Percentiles rank a stretch among this genome's conserved stretches.
phyloP scores from a whole-genome alignment of 352 stramenopile genomes.

The Aphanomyces euteiches region DNA sequence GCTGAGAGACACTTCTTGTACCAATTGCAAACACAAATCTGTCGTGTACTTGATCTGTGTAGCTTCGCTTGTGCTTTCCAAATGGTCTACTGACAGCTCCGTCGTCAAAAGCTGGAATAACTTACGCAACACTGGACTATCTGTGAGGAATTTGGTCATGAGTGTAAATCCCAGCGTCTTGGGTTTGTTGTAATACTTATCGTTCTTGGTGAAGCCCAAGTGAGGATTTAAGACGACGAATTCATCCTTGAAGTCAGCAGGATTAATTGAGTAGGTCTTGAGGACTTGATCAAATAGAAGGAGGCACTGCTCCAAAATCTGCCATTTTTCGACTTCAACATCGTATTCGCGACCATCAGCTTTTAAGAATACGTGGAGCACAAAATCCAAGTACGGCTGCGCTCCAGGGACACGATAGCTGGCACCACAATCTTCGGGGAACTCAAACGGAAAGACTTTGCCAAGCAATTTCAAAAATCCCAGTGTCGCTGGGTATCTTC shows the following conservation, averaged over 20 bases:
- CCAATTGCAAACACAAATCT: constrained; percentile 19
- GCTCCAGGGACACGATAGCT: constrained; percentile 56
- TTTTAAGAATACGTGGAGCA: constrained; percentile 78
- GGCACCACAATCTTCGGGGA: constrained; percentile 14
- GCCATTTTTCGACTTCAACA: constrained; percentile 79
- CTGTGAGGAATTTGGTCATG: constrained; percentile 16
- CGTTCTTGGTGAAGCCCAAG: constrained; percentile 4
- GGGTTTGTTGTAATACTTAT: constrained; percentile 16
- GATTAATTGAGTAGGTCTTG: not conserved
- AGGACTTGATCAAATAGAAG: constrained; percentile 48
- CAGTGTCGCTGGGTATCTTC: constrained; percentile 71
- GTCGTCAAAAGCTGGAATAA: constrained; percentile 9
- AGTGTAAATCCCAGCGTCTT: constrained; percentile 15
- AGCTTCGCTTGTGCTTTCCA: constrained; percentile 7
- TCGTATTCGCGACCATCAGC: constrained; percentile 82
- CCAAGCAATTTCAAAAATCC: constrained; percentile 71
- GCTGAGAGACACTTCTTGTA: constrained; percentile 11
- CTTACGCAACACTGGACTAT: constrained; percentile 8
- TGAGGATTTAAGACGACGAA: constrained; percentile 14
- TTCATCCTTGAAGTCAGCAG: constrained; percentile 18
- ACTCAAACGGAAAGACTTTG: constrained; percentile 54
- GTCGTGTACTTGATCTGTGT: constrained; percentile 16
- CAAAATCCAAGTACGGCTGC: constrained; percentile 81
- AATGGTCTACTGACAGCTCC: constrained; percentile 6
- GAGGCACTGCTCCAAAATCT: constrained; percentile 60